Percentiles rank a stretch among this genome's conserved stretches.
Evolutionary conservation across 495 filamentous ascomycete genomes (phyloP).

Genomic region (Penicillium longicatenatum): DNA sequence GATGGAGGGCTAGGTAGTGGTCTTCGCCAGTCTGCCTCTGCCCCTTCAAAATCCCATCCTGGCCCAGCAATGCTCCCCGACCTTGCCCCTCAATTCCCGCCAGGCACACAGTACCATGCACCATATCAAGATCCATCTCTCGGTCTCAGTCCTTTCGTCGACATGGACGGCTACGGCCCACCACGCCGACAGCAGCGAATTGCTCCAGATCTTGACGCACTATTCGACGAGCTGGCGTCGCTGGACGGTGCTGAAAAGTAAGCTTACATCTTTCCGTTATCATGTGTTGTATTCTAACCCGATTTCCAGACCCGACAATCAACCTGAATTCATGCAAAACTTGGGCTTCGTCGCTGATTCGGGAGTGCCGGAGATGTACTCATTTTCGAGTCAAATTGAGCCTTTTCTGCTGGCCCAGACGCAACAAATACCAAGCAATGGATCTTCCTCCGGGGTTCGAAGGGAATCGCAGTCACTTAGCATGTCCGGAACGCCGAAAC

Average conservation of each 20-base stretch:
- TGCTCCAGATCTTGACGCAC: constrained; percentile 44
- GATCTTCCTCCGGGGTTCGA: constrained; percentile 18
- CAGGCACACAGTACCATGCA: constrained; percentile 30
- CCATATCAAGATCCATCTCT: constrained; percentile 36
- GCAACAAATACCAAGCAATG: constrained; percentile 31
- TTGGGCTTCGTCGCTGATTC: constrained; percentile 42
- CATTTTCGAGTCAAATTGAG: constrained; percentile 42
- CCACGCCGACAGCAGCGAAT: constrained; percentile 37
- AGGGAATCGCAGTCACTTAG: constrained; percentile 28
- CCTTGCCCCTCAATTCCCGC: constrained; percentile 28
- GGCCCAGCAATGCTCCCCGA: constrained; percentile 28
- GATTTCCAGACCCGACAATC: constrained; percentile 35
- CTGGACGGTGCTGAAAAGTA: constrained; percentile 46
- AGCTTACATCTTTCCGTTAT: neutral
- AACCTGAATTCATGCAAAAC: constrained; percentile 49
- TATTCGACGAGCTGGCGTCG: constrained; percentile 47
- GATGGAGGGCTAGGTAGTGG: constrained; percentile 16
- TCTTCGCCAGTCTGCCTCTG: constrained; percentile 26
- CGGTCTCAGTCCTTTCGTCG: constrained; percentile 31
- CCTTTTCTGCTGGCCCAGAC: constrained; percentile 40
- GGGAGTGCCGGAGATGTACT: constrained; percentile 39
- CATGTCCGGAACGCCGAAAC: constrained; percentile 20
- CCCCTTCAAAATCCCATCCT: constrained; percentile 25
- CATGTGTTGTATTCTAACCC: neutral
- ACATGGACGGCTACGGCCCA: constrained; percentile 37